phyloP scores from a whole-genome alignment of 1,284 basidiomycete species.

The Apiotrichum montevideense region DNA sequence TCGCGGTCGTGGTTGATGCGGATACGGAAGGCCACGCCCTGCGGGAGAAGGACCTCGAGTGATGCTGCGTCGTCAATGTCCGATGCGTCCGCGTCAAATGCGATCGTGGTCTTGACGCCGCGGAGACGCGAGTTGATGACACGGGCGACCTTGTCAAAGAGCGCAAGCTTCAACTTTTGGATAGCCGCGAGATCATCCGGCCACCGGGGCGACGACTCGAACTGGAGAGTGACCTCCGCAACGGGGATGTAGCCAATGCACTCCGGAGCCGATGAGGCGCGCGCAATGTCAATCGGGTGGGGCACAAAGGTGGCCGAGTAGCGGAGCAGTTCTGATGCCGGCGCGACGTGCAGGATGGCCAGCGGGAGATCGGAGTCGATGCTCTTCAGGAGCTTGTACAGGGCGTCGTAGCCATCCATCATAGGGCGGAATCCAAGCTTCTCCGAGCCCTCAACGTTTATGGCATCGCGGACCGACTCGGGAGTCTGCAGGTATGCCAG shows the following conservation, averaged over 20 bases:
- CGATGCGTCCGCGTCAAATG: constrained; percentile 55
- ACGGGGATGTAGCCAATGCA: constrained; percentile 62
- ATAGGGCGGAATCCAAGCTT: constrained; percentile 68
- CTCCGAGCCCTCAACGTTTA: constrained; percentile 47
- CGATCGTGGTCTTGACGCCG: constrained; percentile 51
- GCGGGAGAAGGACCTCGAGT: constrained; percentile 70
- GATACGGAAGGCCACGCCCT: constrained; percentile 81
- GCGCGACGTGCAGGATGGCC: constrained; percentile 63
- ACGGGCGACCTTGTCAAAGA: constrained; percentile 70
- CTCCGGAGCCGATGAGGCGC: constrained; percentile 47
- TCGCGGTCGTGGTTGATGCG: constrained; percentile 87
- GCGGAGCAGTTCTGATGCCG: constrained; percentile 67
- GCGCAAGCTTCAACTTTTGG: constrained; percentile 91
- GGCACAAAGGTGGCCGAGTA: constrained; percentile 73
- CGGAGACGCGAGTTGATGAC: constrained; percentile 55
- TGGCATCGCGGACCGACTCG: constrained; percentile 49
- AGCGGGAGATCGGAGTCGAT: constrained; percentile 76
- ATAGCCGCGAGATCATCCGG: constrained; percentile 89
- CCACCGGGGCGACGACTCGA: constrained; percentile 88
- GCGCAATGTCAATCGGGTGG: constrained; percentile 55
- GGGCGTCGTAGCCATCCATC: constrained; percentile 68
- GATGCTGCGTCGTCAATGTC: constrained; percentile 64
- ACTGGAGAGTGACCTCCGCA: constrained; percentile 72
- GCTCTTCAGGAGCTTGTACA: constrained; percentile 71
- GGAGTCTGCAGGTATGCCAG: constrained; percentile 59